Base-by-base conservation (phyloP, 257 asterid species). In the Primulina eburnea region DNA sequence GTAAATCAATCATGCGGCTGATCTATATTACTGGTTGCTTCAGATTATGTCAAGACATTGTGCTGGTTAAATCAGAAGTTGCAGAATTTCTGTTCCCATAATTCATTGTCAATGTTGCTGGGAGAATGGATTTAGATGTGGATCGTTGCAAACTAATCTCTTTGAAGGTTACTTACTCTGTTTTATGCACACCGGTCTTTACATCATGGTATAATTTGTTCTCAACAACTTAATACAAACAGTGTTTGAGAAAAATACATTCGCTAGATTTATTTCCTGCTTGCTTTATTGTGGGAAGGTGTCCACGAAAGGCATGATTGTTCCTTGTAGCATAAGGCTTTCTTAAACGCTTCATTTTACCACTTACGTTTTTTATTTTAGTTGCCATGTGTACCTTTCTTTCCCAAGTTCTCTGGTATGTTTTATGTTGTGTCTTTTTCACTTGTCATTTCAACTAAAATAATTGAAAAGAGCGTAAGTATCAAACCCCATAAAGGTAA, bases 1-100 rank as follows among this genome's bases (percentile, higher is more conserved):
- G 24, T 63, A 37, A 60, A 65, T 62, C 52, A 60, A 52, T 64
- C 60, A 65, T 59, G 43, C 37, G 64, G 56, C 65, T 68, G 70
- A 70, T 66, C 78, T 53, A 43, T 72, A 11, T 62, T 56, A 24
- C 38, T 72, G 40, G 53, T 66, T 56, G 50, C 73, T 77, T 73
- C 91, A 93, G 99, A 75, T 85, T 93, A 70, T 90, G 96, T 78
- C 99, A 86, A 78, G 94, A 93, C 76, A 85, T 93, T 75, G 96
- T 86, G 75, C 82, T 86, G 77, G 87, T 84, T 72, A 93, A 93
- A 82, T 81, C 87, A 68, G 99, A 93, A 85, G 93, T 93, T 76
- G 91, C 99, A 56, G 97, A 90, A 78, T 88, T 86, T 73, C 79
- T 93, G 56, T 86, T 93, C 67, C 82, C 97, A 50, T 79, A 81